phyloP scores from a whole-genome alignment of 192 early-diverging fungal genomes.

The Linnemannia exigua region DNA sequence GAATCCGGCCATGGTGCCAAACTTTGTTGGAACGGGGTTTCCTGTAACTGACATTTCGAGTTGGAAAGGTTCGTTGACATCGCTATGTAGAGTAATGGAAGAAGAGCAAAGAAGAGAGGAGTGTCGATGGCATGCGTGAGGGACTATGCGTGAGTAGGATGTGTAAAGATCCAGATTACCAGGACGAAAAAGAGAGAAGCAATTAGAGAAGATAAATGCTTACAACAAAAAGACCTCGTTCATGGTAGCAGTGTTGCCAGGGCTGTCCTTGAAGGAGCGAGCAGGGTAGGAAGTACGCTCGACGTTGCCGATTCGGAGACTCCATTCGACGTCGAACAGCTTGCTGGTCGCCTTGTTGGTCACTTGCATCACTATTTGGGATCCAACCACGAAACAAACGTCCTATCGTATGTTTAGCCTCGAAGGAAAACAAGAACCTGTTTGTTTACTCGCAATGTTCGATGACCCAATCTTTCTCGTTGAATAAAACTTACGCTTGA shows the following conservation, averaged over 20 bases:
- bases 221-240: conserved; percentile 56
- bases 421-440: background rate
- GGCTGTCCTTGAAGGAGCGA: conserved; percentile 48
- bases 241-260: conserved; percentile 49
- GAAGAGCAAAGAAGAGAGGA: background rate
- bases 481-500: conserved; percentile 28
- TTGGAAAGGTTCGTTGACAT: conserved; percentile 47
- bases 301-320: conserved; percentile 23
- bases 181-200: background rate
- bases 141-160: background rate
- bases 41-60: conserved; percentile 37
- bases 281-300: conserved; percentile 33
- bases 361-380: conserved; percentile 32
- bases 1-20: conserved; percentile 48
- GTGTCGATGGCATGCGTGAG: background rate
- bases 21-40: conserved; percentile 34
- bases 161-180: background rate
- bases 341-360: conserved; percentile 42
- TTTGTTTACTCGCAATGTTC: no score
- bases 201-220: background rate
- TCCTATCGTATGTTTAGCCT: background rate
- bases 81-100: background rate
- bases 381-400: background rate
- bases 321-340: conserved; percentile 47
- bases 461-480: no score